A percentile compares a stretch with the other conserved stretches of the same genome.
Evolutionary conservation across 331 rosid genomes (phyloP).

Genomic region (Acacia concinna): DNA sequence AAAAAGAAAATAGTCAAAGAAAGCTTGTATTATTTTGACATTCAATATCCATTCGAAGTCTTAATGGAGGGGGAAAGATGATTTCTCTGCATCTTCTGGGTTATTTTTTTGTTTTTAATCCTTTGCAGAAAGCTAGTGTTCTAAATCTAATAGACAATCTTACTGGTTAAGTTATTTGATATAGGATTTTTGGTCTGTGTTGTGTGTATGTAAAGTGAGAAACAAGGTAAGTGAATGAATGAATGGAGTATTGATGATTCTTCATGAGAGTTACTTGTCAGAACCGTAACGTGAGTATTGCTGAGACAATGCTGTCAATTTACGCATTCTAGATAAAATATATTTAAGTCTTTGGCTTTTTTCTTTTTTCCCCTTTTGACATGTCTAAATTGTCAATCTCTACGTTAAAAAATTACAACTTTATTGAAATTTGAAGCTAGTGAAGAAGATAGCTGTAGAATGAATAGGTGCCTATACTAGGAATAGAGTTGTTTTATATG

Average conservation of each 20-base stretch:
- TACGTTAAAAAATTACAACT: not conserved
- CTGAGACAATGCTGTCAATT: not conserved
- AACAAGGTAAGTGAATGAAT: not conserved
- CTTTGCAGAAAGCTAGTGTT: not conserved
- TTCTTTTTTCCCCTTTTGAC: not conserved
- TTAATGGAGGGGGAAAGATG: not conserved
- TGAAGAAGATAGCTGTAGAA: not conserved
- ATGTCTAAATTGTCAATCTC: not conserved
- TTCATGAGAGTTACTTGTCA: slow-evolving; percentile 3
- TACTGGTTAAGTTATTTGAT: not conserved
- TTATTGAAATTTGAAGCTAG: not conserved
- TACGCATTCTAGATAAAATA: slow-evolving; percentile 8
- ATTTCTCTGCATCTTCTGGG: not conserved
- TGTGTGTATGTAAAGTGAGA: not conserved
- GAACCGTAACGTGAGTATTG: slow-evolving; percentile 5
- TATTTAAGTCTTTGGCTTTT: not conserved
- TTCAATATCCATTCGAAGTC: not conserved
- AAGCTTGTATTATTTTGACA: not conserved
- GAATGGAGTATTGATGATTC: not conserved
- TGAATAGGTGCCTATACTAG: not conserved
- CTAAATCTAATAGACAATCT: not conserved
- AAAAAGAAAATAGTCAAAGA: not conserved
- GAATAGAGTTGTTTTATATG: not conserved
- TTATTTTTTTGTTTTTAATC: not conserved
- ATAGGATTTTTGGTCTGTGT: not conserved